These are phyloP conservation scores for Davidsoniella virescens DNA, from an alignment of 2,329 filamentous ascomycete species.

Conservation along the genomic window DNA sequence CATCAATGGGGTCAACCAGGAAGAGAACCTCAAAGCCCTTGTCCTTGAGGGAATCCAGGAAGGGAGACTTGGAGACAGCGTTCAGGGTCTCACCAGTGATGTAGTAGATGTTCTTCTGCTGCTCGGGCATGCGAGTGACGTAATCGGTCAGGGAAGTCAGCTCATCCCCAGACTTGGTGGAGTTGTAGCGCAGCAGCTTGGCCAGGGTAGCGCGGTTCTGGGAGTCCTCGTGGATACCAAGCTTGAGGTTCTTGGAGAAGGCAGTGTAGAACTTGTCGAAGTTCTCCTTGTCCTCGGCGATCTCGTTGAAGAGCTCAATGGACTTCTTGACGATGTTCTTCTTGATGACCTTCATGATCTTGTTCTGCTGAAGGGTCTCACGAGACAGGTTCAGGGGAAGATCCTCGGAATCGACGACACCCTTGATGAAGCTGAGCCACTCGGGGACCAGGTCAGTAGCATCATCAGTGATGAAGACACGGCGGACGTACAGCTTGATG, in stretches of 20 bases:
- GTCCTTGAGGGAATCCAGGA: slow-evolving; percentile 95
- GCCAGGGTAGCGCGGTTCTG: slow-evolving; percentile 88
- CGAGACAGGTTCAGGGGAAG: slow-evolving; percentile 97
- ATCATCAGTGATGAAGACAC: slow-evolving; percentile 99
- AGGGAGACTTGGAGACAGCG: slow-evolving; percentile 93
- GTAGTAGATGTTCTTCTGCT: slow-evolving; percentile 99
- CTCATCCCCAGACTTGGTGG: slow-evolving; percentile 97
- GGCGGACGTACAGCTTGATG: slow-evolving; percentile 99
- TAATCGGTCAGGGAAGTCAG: slow-evolving; percentile 91
- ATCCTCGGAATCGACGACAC: slow-evolving; percentile 99
- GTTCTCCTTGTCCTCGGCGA: slow-evolving; percentile 98
- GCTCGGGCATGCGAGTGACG: slow-evolving; percentile 97
- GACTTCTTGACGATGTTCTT: slow-evolving; percentile 99
- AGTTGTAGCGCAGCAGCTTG: slow-evolving; percentile 98
- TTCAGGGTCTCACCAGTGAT: slow-evolving; percentile 99
- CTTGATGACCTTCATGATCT: slow-evolving; percentile 99
- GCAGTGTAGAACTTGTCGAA: slow-evolving; percentile 99
- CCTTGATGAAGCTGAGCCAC: slow-evolving; percentile 99
- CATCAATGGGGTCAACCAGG: slow-evolving; percentile 97
- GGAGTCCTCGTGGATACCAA: slow-evolving; percentile 98
- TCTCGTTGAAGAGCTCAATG: slow-evolving; percentile 97
- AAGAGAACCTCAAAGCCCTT: slow-evolving; percentile 99
- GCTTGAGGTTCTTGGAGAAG: slow-evolving; percentile 99
- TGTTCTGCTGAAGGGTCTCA: slow-evolving; percentile 99
- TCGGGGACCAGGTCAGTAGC: slow-evolving; percentile 97